These are phyloP conservation scores for Fusarium pseudograminearum DNA, from an alignment of 2,329 filamentous ascomycete genomes.

Conservation along the genomic window DNA sequence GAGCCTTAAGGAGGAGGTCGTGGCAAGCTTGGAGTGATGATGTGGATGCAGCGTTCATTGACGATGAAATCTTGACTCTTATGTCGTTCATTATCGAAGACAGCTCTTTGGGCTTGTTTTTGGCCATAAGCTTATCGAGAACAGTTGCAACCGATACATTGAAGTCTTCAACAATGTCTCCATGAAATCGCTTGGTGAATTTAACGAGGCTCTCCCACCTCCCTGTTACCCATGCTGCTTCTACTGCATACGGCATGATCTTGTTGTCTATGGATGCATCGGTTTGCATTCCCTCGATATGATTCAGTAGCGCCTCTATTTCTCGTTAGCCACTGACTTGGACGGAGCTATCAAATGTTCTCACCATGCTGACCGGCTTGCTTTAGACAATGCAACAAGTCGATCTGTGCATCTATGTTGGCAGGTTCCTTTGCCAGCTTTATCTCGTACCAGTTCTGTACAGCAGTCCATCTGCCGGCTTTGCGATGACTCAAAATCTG, in stretches of 20 bases:
- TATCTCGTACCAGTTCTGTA: conserved; percentile 97
- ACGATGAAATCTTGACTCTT: conserved; percentile 76
- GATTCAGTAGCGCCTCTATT: conserved; percentile 84
- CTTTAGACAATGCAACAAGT: conserved; percentile 87
- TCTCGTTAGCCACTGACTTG: conserved; percentile 38
- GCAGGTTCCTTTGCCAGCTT: conserved; percentile 83
- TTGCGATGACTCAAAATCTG: conserved; percentile 94
- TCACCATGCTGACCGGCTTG: conserved; percentile 95
- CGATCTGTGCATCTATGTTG: conserved; percentile 81
- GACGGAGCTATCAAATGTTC: conserved; percentile 55
- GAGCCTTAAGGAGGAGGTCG: conserved; percentile 85
- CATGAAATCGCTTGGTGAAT: conserved; percentile 69
- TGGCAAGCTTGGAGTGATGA: conserved; percentile 86
- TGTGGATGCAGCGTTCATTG: conserved; percentile 81
- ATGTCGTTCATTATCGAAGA: conserved; percentile 69
- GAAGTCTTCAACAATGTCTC: conserved; percentile 71
- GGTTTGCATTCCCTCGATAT: conserved; percentile 80
- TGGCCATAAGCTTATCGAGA: conserved; percentile 70
- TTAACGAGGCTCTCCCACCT: conserved; percentile 81
- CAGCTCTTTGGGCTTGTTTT: conserved; percentile 65
- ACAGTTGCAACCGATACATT: conserved; percentile 79
- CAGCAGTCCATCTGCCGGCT: conserved; percentile 91
- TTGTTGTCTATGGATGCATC: conserved; percentile 66
- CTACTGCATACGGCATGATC: conserved; percentile 85
- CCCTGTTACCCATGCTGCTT: conserved; percentile 91